Conservation (phyloP, 2,329 filamentous ascomycete species). For the Paramyrothecium sp. region DNA sequence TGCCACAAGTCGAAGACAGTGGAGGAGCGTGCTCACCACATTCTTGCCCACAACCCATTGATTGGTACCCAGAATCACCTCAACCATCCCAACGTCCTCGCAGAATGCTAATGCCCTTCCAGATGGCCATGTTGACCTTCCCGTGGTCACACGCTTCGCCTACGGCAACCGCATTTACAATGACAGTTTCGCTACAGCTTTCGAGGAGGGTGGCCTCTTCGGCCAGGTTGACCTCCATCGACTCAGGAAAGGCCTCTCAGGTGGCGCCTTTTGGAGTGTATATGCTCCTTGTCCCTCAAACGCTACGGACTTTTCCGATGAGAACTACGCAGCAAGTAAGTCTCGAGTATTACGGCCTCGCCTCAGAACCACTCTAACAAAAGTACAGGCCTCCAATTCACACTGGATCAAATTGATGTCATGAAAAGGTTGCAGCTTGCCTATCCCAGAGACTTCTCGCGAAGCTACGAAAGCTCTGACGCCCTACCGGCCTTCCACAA, state of each 20-base stretch:
- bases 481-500: constrained; percentile 61
- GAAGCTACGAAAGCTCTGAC: constrained; percentile 55
- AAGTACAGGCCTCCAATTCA: constrained; percentile 57
- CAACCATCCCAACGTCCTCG: not conserved
- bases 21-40: constrained; percentile 43
- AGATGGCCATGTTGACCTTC: constrained; percentile 91
- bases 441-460: constrained; percentile 71
- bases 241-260: constrained; percentile 67
- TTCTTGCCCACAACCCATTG: constrained; percentile 45
- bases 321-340: constrained; percentile 67
- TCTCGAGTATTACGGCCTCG: not conserved
- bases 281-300: constrained; percentile 75
- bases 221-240: constrained; percentile 79
- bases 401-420: constrained; percentile 74
- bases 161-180: constrained; percentile 79
- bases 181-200: constrained; percentile 69
- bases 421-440: constrained; percentile 60
- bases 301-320: constrained; percentile 70
- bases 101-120: not conserved
- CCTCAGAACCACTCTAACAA: not conserved
- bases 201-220: constrained; percentile 66
- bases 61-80: constrained; percentile 37
- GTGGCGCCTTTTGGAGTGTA: constrained; percentile 93
- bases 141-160: constrained; percentile 64
- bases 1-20: constrained; percentile 29